phyloP scores from a whole-genome alignment of 2,329 filamentous ascomycete species.

The Neofusicoccum laricinum region DNA sequence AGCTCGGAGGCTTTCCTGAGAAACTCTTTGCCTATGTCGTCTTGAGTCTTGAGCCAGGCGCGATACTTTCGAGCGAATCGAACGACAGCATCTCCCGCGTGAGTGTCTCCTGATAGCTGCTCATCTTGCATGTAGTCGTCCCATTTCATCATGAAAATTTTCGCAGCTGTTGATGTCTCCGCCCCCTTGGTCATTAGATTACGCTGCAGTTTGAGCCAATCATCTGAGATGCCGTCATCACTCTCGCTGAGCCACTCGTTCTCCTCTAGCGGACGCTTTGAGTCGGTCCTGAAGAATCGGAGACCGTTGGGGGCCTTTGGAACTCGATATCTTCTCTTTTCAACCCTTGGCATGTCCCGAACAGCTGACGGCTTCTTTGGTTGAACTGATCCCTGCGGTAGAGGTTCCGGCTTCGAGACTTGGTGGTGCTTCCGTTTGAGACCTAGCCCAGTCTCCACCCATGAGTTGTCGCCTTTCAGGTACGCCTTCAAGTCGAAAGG shows the following conservation, averaged over 20 bases:
- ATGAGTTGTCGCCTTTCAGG: slow-evolving; percentile 33
- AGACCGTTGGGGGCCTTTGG: slow-evolving; percentile 33
- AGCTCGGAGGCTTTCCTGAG: slow-evolving; percentile 33
- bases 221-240: slow-evolving; percentile 29
- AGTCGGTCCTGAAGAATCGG: slow-evolving; percentile 39
- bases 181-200: slow-evolving; percentile 22
- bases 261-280: slow-evolving; percentile 36
- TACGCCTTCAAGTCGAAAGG: slow-evolving; percentile 36
- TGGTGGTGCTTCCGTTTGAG: slow-evolving; percentile 11
- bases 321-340: slow-evolving; percentile 32
- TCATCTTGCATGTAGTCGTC: slow-evolving; percentile 39
- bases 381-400: background rate
- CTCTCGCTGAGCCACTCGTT: slow-evolving; percentile 43
- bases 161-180: slow-evolving; percentile 19
- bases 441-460: slow-evolving; percentile 23
- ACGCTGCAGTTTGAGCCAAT: slow-evolving; percentile 36
- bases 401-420: background rate
- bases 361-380: slow-evolving; percentile 23
- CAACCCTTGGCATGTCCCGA: slow-evolving; percentile 18
- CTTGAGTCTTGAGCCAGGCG: slow-evolving; percentile 22
- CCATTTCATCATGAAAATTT: slow-evolving; percentile 35
- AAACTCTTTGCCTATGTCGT: slow-evolving; percentile 27
- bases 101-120: slow-evolving; percentile 29
- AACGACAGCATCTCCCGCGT: slow-evolving; percentile 37
- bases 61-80: slow-evolving; percentile 35